These are phyloP conservation scores for Sporobolomyces roseus DNA, from an alignment of 768 basidiomycete genomes.

Conservation along the genomic window DNA sequence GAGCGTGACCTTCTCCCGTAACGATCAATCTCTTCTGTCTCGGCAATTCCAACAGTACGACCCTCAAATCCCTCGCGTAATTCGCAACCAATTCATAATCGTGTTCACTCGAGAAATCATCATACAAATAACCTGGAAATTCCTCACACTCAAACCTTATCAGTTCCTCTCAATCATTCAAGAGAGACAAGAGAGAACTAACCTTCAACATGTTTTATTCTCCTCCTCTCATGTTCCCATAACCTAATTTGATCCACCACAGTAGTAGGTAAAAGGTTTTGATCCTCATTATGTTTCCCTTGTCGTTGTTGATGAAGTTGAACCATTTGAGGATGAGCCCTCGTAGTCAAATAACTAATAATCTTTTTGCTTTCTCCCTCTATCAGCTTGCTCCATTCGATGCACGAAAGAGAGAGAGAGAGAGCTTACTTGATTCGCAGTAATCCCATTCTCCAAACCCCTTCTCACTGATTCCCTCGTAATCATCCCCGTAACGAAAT, in stretches of 20 bases:
- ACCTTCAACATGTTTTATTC: conserved; percentile 81
- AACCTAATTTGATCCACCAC: conserved; percentile 96
- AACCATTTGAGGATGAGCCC: conserved; percentile 98
- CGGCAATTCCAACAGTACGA: conserved; percentile 72
- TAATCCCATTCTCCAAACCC: conserved; percentile 89
- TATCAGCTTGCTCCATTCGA: not conserved
- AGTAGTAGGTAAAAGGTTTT: conserved; percentile 88
- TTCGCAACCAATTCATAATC: conserved; percentile 83
- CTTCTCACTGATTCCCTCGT: conserved; percentile 93
- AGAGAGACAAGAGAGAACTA: not conserved
- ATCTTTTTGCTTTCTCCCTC: conserved; percentile 57
- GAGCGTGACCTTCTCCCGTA: conserved; percentile 45
- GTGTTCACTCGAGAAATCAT: conserved; percentile 74
- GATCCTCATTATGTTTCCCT: conserved; percentile 53
- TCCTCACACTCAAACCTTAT: not conserved
- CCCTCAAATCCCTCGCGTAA: conserved; percentile 76
- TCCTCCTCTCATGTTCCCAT: conserved; percentile 94
- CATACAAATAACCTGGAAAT: conserved; percentile 74
- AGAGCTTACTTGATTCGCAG: conserved; percentile 77
- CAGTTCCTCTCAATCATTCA: not conserved
- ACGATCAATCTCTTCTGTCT: conserved; percentile 75
- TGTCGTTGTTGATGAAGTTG: conserved; percentile 58
- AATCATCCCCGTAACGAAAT: conserved; percentile 91
- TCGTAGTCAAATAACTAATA: conserved; percentile 86
- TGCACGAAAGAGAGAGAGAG: conserved; percentile 18